phyloP scores from a whole-genome alignment of 2,329 filamentous ascomycete genomes.

The Botryotinia calthae region DNA sequence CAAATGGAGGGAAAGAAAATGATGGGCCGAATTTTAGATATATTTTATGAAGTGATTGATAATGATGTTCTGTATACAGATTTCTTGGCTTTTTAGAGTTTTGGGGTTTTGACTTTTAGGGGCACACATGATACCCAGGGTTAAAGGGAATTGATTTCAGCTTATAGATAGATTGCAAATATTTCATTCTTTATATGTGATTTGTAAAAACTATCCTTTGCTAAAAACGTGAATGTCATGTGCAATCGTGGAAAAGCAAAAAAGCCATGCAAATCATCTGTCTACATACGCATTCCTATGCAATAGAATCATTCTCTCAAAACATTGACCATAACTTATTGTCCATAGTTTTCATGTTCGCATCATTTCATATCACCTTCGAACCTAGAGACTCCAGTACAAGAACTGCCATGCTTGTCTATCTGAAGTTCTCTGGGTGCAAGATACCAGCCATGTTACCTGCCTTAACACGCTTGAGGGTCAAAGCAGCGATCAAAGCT shows the following conservation, averaged over 20 bases:
- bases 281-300: not conserved
- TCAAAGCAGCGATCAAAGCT: constrained; percentile 80
- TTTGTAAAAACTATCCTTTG: not conserved
- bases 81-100: not conserved
- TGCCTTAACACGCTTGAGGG: constrained; percentile 60
- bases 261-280: not conserved
- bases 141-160: not conserved
- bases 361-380: not conserved
- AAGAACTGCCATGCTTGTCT: not conserved
- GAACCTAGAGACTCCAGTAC: not conserved
- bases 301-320: not conserved
- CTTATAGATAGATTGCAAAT: not conserved
- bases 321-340: not conserved
- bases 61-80: not conserved
- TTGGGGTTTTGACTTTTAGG: not conserved
- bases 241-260: not conserved
- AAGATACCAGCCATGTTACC: constrained; percentile 64
- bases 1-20: not conserved
- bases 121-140: constrained; percentile 7
- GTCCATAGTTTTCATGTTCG: not conserved
- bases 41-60: constrained; percentile 11
- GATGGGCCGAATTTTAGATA: constrained; percentile 14
- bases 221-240: not conserved
- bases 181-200: not conserved
- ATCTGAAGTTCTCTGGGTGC: constrained; percentile 60